Base-by-base conservation (phyloP, 2,329 filamentous ascomycete species). In the Aspergillus bombycis region DNA sequence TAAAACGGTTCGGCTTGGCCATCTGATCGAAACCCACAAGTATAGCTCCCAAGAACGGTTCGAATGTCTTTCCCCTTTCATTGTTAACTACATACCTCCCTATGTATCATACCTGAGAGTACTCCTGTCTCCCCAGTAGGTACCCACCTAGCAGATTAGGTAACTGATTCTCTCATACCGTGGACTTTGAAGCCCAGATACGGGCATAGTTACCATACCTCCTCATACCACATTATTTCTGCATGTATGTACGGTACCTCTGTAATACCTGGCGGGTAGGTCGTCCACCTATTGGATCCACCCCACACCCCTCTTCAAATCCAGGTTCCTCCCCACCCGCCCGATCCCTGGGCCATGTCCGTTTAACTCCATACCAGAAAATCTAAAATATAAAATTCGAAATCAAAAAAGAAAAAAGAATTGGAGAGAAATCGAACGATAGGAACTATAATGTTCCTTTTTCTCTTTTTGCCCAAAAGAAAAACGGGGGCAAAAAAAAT, bases 351-450 rank as follows among this genome's bases (percentile, higher is more conserved):
- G 63, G 66, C 55, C 65, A 60, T 50, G 38, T 58, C 54, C 50
- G 60, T 66, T 65, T 56, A 55, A 61, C 58, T 61, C 56, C 55
- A 61, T 65, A 62, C 68, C 67, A 71, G 64, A 67, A 66, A 71
- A 71, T 73, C 65, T 68, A 48, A 46, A 61, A 36, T 48, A 26
- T 46, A 57, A 54, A 38, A 57, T 60, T 43, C 28, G 50, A 30
- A 60, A 58, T 57, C 28, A 58, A 56, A 50, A 52, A 46, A 45
- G 41, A 43, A 34, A 32, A 53, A 48, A 30, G 6, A 32, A 26
- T 26, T 28, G 38, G 4, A 58, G 28, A 38, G 57, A 30, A 52
- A 38, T 38, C 46, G 34, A 63, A 50, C 23, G 23, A 21, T 28
- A 56, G 46, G 43, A 34, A 48, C 26, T 2, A 38, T 26, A 34